Base-by-base conservation (phyloP, 495 filamentous ascomycete genomes). In the Gamarada debralockiae region DNA sequence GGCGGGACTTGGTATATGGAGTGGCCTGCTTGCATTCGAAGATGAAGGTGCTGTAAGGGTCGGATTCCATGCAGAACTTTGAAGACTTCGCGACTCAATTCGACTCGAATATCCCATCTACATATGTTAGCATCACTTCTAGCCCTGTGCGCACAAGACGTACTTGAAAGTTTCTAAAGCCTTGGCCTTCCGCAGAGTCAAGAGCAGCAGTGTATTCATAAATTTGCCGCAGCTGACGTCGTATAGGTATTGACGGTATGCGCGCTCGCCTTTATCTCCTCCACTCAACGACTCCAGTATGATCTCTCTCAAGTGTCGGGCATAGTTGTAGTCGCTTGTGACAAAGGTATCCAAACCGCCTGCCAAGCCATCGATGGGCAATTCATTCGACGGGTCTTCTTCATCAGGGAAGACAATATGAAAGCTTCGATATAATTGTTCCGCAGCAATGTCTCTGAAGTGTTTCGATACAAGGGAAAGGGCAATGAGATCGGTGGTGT, bases 101-200 rank as follows among this genome's bases (percentile, higher is more conserved):
- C 82, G 23, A 83, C 74, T 14, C 80, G 73, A 31, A 80, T 75
- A 62, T 84, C 79, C 82, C 82, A 86, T 52, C 77, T 82, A 34
- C 15, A 56, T 17, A 42, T 10, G 4, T 20, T 27, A 59, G 33
- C 63, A 17, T 33, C 34, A 22, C 24, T 20, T 25, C 21, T 38
- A 17, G 34, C 40, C 25, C n/a, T n/a, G 21, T 23, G 31, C 13
- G 3, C 21, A 2, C 6, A n/a, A 1, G 13, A 22, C 73, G 51
- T 58, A 79, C 78, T 65, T 70, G 62, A 85, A 84, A 9, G 64
- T 66, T 59, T 85, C 81, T 38, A 85, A 68, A 0, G 72, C 66
- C 21, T 57, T 68, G 23, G 79, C 73, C 48, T 75, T 76, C 44
- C 72, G 75, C 44, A 84, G 49, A 0, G 76, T 71, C 50, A 83